Evolutionary conservation across 129 eudicot species (phyloP).

Genomic region (Lonicera japonica): DNA sequence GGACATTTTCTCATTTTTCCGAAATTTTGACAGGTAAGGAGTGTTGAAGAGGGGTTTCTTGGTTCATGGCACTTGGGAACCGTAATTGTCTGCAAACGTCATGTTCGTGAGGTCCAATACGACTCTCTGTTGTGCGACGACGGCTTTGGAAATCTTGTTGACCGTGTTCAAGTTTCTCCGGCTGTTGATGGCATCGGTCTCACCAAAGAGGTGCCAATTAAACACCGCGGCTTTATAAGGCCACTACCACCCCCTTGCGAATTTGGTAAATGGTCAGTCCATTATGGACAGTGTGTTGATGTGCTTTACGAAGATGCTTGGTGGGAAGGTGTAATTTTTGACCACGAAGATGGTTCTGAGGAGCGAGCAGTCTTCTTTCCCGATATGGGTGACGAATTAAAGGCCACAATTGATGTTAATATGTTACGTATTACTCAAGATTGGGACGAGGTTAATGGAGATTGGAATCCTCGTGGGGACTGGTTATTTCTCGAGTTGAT

Average conservation of each 20-base stretch:
- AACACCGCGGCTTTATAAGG: conserved; percentile 54
- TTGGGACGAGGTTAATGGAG: conserved; percentile 61
- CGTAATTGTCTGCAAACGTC: conserved; percentile 25
- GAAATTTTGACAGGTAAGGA: conserved; percentile 51
- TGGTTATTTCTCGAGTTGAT: conserved; percentile 70
- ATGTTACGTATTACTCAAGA: conserved; percentile 54
- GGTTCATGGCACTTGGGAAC: conserved; percentile 75
- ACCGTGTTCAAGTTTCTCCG: conserved; percentile 37
- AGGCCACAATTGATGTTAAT: conserved; percentile 14
- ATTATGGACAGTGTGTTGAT: conserved; percentile 82
- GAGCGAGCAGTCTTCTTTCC: conserved; percentile 71
- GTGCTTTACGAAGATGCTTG: conserved; percentile 57
- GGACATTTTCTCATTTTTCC: too few species aligned
- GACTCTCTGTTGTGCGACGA: conserved; percentile 40
- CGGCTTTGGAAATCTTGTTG: conserved; percentile 24
- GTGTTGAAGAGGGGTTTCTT: conserved; percentile 56
- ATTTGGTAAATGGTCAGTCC: conserved; percentile 14
- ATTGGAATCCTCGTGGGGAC: conserved; percentile 58
- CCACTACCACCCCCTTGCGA: conserved; percentile 40
- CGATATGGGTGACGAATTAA: conserved; percentile 69
- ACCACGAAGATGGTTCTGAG: conserved; percentile 38
- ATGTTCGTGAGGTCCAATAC: conserved; percentile 40
- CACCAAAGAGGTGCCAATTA: conserved; percentile 7
- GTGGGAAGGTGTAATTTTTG: conserved; percentile 98
- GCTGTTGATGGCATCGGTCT: conserved; percentile 39